A percentile compares a stretch with the other conserved stretches of the same genome.
phyloP scores from a whole-genome alignment of 1,284 basidiomycete genomes.

The Bondarzewia mesenterica region DNA sequence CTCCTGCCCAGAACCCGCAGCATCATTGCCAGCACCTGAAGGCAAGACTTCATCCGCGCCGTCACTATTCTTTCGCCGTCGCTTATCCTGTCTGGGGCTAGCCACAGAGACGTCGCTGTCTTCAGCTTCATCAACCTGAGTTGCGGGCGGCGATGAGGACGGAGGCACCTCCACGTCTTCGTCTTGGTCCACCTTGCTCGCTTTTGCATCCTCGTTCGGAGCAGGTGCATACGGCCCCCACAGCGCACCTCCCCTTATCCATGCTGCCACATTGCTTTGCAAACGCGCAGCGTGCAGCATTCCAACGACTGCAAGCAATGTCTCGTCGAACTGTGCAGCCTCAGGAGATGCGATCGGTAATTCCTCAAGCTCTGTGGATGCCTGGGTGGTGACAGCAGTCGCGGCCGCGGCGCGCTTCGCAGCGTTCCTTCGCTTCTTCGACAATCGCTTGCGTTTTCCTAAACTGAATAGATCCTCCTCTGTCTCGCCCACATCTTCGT shows the following conservation, averaged over 20 bases:
- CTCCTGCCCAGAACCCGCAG: conserved; percentile 1
- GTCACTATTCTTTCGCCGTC: neutral
- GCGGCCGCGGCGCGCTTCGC: neutral
- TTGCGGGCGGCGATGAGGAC: neutral
- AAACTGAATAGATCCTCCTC: neutral
- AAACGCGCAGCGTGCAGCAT: conserved; percentile 51
- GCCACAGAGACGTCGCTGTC: no score
- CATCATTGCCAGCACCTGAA: neutral
- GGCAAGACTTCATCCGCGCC: neutral
- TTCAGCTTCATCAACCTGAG: neutral
- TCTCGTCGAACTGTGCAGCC: conserved; percentile 39
- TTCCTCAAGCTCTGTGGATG: neutral
- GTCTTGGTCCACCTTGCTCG: conserved; percentile 15
- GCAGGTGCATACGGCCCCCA: conserved; percentile 22
- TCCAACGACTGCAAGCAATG: conserved; percentile 64
- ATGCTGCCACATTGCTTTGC: conserved; percentile 60
- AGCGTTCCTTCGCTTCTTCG: conserved; percentile 1
- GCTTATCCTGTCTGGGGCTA: no score
- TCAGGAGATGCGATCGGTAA: conserved; percentile 1
- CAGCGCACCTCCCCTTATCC: conserved; percentile 55
- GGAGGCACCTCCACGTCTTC: neutral
- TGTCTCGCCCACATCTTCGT: neutral
- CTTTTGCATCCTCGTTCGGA: neutral
- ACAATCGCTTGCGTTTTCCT: conserved; percentile 15
- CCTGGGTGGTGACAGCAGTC: neutral